Evolutionary conservation across 768 basidiomycete species (phyloP), one percentile per base, ranked within the genome.

Genomic region (Leccinum aurantiacum): DNA sequence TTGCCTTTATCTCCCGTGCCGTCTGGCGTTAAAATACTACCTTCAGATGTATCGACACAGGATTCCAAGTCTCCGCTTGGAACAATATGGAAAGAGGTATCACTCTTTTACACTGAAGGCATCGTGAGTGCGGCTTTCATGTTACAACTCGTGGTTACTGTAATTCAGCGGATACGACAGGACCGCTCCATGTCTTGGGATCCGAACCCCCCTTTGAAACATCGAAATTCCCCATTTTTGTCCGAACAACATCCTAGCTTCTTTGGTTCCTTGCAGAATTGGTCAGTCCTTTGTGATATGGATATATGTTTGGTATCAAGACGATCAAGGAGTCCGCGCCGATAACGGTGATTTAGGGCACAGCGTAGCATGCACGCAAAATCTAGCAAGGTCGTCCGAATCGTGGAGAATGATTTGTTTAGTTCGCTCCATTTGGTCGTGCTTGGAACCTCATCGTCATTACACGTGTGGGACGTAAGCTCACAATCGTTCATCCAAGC

Each of bases 111-210:
- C 19, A 24, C 41, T 46, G 61, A 37, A 37, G 29, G 52, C 29
- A 14, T 50, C 10, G 73, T 72, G 56, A 62, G 74, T 37, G 8
- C 53, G 10, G 27, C 14, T 33, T 25, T 57, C 22, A 19, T 56
- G 31, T 49, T 22, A 27, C n/a, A 14, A 27, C 11, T 44, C 15
- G 63, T 33, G 59, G 19, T 17, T 10, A 37, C 35, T 2, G 48
- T 44, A 55, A 48, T 47, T 44, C 24, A 69, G 38, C 44, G 46
- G 54, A 9, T 27, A 56, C 29, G 59, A 33, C 54, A 85, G 85
- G 82, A 76, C 67, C 75, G 77, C 57, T 76, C 79, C 5, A 67
- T 82, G 53, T 89, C 87, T 3, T 92, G 90, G 90, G 88, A 89
- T 69, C 68, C 80, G 8, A 59, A 71, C 84, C 56, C 56, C 25